phyloP scores from a whole-genome alignment of 2,329 filamentous ascomycete genomes.

The Ophiobolus disseminans region DNA sequence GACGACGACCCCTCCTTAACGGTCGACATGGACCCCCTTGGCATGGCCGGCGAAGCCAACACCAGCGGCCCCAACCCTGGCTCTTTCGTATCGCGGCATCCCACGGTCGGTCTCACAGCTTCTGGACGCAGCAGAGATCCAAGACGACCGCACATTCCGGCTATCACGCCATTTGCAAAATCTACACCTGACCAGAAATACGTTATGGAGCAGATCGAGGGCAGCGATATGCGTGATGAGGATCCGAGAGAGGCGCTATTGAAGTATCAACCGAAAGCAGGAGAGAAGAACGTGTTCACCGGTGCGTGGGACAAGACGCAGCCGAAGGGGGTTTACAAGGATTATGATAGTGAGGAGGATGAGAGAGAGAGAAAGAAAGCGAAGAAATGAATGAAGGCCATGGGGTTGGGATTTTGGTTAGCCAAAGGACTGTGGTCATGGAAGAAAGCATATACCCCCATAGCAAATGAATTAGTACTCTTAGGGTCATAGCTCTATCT shows the following conservation, averaged over 20 bases:
- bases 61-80: conserved; percentile 47
- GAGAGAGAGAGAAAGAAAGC: conserved; percentile 69
- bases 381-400: too few species aligned
- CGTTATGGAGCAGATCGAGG: conserved; percentile 84
- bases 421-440: too few species aligned
- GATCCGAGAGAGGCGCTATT: conserved; percentile 92
- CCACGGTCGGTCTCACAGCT: conserved; percentile 76
- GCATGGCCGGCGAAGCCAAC: conserved; percentile 80
- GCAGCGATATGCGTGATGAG: conserved; percentile 93
- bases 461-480: neutral
- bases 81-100: conserved; percentile 66
- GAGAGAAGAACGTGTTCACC: conserved; percentile 93
- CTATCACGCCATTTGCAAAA: conserved; percentile 88
- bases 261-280: conserved; percentile 91
- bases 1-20: conserved; percentile 91
- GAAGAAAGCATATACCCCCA: conserved; percentile 18
- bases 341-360: conserved; percentile 84
- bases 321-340: conserved; percentile 88
- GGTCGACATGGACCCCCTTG: conserved; percentile 72
- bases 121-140: conserved; percentile 81
- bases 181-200: conserved; percentile 88
- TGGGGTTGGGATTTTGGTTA: too few species aligned
- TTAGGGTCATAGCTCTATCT: neutral
- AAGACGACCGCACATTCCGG: conserved; percentile 81
- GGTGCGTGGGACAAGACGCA: conserved; percentile 92